These are phyloP conservation scores for Rutstroemia sp. DNA, from an alignment of 2,329 filamentous ascomycete species.

Conservation along the genomic window DNA sequence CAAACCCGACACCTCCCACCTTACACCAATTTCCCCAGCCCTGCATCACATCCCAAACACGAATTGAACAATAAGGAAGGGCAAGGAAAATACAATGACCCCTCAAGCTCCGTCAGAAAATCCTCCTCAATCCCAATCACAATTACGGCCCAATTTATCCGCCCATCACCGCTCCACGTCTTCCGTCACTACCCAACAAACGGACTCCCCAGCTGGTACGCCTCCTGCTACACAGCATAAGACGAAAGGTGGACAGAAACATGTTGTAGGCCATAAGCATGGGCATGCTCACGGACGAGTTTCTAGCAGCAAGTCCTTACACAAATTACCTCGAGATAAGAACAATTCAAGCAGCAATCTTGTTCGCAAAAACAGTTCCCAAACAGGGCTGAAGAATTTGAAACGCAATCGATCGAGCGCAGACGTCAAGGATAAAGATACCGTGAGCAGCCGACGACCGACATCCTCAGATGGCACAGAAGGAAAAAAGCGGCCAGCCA, in stretches of 20 bases:
- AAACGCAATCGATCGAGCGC: constrained; percentile 55
- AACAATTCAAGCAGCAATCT: constrained; percentile 23
- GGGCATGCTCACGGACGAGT: constrained; percentile 14
- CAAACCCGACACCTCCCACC: constrained; percentile 12
- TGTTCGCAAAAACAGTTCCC: constrained; percentile 21
- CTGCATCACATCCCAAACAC: constrained; percentile 6
- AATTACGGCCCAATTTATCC: constrained; percentile 16
- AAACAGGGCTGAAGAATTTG: constrained; percentile 36
- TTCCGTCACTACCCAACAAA: constrained; percentile 16
- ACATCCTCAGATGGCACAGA: constrained; percentile 38
- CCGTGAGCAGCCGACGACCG: constrained; percentile 33
- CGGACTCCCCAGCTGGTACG: constrained; percentile 11
- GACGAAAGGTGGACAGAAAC: constrained; percentile 13
- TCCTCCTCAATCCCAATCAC: constrained; percentile 10
- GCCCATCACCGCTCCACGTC: constrained; percentile 20
- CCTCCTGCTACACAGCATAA: constrained; percentile 25
- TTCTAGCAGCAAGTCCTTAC: constrained; percentile 25
- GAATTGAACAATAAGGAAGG: constrained; percentile 1
- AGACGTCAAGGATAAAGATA: constrained; percentile 35
- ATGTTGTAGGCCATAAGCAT: constrained; percentile 23
- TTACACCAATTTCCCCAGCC: constrained; percentile 1
- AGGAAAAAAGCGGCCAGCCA: constrained; percentile 31
- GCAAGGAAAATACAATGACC: constrained; percentile 1
- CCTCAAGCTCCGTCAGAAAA: constrained; percentile 6
- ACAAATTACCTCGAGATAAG: constrained; percentile 18